phyloP scores from a whole-genome alignment of 192 early-diverging fungal species.

The Backusella psychrophila region DNA sequence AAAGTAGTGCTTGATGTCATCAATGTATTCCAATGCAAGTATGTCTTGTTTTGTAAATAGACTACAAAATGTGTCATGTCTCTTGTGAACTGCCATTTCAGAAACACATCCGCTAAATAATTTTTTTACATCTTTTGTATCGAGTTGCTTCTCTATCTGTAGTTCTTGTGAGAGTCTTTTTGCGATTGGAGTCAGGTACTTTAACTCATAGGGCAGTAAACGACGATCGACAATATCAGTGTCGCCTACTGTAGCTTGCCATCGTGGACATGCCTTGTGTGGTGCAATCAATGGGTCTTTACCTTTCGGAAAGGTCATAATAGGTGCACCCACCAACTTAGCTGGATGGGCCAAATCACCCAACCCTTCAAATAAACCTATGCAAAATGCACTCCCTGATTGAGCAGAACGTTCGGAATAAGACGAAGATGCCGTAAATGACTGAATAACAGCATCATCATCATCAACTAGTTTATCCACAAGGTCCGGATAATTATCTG shows the following conservation, averaged over 20 bases:
- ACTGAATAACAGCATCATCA: neutral
- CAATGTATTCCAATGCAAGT: neutral
- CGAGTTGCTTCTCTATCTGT: neutral
- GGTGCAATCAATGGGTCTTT: neutral
- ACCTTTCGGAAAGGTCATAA: neutral
- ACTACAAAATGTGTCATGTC: neutral
- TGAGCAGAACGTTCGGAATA: neutral
- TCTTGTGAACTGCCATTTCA: neutral
- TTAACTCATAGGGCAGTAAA: neutral
- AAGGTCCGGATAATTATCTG: neutral
- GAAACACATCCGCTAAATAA: neutral
- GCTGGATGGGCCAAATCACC: neutral
- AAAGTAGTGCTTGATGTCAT: neutral
- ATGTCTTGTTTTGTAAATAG: neutral
- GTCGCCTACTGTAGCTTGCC: neutral
- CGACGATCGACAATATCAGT: neutral
- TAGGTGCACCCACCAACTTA: neutral
- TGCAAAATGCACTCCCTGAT: neutral
- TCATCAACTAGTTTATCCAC: neutral
- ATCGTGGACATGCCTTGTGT: neutral
- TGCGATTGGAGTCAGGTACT: neutral
- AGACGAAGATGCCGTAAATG: neutral
- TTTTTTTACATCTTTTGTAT: neutral
- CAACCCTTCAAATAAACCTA: neutral
- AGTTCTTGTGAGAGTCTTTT: neutral